Evolutionary conservation across 805 yeast species (phyloP).

Genomic region (Candida verbasci): DNA sequence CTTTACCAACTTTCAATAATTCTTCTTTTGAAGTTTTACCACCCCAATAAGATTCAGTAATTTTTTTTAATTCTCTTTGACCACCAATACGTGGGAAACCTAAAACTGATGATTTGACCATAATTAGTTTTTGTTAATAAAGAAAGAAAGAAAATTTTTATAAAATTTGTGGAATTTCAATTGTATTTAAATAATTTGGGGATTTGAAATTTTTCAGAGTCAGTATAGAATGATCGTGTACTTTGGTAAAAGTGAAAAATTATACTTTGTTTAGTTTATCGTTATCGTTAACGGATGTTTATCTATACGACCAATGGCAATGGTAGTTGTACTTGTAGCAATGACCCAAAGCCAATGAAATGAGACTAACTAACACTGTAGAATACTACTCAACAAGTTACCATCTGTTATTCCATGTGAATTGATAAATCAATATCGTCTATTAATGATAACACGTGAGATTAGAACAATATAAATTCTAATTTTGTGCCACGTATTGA

Average conservation of each 20-base stretch:
- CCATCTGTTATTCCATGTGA: slow-evolving; percentile 1
- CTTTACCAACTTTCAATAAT: slow-evolving; percentile 88
- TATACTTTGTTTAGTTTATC: not conserved
- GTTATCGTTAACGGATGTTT: not conserved
- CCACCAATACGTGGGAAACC: slow-evolving; percentile 99
- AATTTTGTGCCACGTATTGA: slow-evolving; percentile 1
- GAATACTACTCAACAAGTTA: too few species aligned
- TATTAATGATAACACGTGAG: slow-evolving; percentile 5
- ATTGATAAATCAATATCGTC: not conserved
- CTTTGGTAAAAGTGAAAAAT: slow-evolving; percentile 3
- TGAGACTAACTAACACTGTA: too few species aligned
- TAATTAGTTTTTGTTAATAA: slow-evolving; percentile 25
- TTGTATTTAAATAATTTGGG: too few species aligned
- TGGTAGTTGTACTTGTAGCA: too few species aligned
- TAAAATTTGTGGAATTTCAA: too few species aligned
- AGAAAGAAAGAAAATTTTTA: slow-evolving; percentile 4
- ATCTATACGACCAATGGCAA: too few species aligned
- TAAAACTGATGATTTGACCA: slow-evolving; percentile 96
- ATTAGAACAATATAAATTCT: slow-evolving; percentile 2
- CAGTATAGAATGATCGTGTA: slow-evolving; percentile 1
- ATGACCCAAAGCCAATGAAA: not conserved
- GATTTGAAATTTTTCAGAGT: slow-evolving; percentile 2
- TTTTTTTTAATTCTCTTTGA: slow-evolving; percentile 98
- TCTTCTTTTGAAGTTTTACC: slow-evolving; percentile 89
- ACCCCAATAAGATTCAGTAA: slow-evolving; percentile 98